Evolutionary conservation across 192 early-diverging fungal species (phyloP), one percentile per base, ranked within the genome.

Genomic region (Coemansia sp.): DNA sequence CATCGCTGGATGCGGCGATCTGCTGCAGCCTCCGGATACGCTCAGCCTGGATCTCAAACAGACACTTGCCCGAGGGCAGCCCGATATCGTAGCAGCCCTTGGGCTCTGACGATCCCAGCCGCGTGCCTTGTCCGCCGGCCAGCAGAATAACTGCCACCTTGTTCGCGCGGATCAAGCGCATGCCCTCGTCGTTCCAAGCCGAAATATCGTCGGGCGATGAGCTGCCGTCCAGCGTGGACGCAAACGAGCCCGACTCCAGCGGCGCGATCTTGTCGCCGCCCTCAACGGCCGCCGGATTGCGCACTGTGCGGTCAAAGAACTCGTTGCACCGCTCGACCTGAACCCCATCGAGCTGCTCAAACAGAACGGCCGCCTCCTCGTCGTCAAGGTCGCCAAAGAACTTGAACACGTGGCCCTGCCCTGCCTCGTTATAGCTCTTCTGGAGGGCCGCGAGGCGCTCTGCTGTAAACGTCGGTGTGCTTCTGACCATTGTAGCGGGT

Each of bases 51-150:
- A 99, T 79, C 65, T 92, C 91, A 84, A 99, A 99, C 56, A 99
- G 85, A 28, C 86, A 85, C 82, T 94, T 96, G 48, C 85, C 67
- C 12, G 94, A 95, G 21, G 95, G 95, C 38, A 99, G 84, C 25
- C 84, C 75, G 66, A 99, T 96, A 77, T 99, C 87, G 73, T 97
- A 99, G 79, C 94, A 96, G 37, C 96, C 96, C 82, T 94, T 95
- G 57, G 94, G 94, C 21, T 79, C 90, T 1, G 87, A 84, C 36
- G 90, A 93, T 25, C 90, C 94, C 66, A 90, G 85, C 61, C 92
- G 85, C 41, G 93, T 90, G 61, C 93, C 93, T 83, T 94, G 93
- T 21, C 93, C 93, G 74, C 93, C 93, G 38, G 94, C 93, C 72
- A 99, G 87, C 57, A 99, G 85, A 69, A 99, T 94, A 34, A 97